Conservation (phyloP, 2,329 filamentous ascomycete genomes). For the Alternaria triticina region DNA sequence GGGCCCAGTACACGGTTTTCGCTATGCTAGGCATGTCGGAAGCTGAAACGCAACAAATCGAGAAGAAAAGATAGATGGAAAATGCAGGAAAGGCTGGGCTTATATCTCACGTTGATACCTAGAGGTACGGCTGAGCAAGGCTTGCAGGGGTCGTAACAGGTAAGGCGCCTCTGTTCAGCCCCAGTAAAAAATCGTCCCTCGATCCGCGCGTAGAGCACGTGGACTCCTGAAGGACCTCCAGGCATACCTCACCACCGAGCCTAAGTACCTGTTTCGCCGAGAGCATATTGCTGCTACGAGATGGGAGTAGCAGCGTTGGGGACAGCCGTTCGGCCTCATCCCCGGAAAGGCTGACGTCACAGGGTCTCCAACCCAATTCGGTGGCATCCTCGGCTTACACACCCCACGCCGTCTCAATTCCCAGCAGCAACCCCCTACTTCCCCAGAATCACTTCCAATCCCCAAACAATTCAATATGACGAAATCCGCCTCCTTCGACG, state of each 20-base stretch:
- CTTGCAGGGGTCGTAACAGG: constrained; percentile 3
- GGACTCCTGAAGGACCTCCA: constrained; percentile 5
- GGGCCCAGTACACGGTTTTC: constrained; percentile 22
- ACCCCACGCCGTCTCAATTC: neutral
- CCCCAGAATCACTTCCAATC: neutral
- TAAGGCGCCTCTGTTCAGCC: neutral
- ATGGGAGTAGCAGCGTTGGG: neutral
- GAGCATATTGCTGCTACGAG: neutral
- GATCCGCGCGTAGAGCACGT: constrained; percentile 1
- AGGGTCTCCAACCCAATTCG: neutral
- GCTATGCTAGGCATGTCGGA: constrained; percentile 16
- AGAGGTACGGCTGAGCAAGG: constrained; percentile 2
- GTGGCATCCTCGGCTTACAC: neutral
- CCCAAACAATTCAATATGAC: constrained; percentile 5
- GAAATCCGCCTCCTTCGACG: constrained; percentile 32
- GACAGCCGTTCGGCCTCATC: neutral
- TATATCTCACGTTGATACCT: constrained; percentile 12
- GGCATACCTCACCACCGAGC: neutral
- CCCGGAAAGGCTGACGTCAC: constrained; percentile 7
- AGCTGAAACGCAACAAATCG: neutral
- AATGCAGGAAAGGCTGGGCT: constrained; percentile 1
- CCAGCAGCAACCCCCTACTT: neutral
- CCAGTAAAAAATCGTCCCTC: neutral
- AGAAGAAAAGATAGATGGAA: neutral
- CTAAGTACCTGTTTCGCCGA: neutral